Evolutionary conservation across 768 basidiomycete species (phyloP).

Genomic region (Boletus rufocinnamomeus): DNA sequence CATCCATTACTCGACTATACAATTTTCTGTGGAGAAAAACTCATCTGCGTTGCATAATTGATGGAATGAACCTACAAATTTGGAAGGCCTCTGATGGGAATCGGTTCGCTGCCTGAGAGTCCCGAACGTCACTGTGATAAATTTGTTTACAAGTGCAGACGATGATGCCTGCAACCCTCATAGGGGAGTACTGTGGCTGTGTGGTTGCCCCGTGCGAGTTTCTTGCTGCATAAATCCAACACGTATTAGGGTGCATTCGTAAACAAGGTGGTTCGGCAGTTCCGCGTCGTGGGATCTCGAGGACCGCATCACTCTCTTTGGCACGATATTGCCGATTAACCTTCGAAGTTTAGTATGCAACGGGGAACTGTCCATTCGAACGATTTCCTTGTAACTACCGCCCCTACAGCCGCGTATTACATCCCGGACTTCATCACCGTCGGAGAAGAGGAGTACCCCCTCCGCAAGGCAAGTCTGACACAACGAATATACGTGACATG

Average conservation of each 20-base stretch:
- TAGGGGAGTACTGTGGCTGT: too few relatives aligned
- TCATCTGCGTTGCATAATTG: too few relatives aligned
- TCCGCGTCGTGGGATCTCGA: slow-evolving; percentile 24
- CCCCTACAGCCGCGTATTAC: slow-evolving; percentile 54
- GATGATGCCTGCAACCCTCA: not conserved
- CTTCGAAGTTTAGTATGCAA: slow-evolving; percentile 16
- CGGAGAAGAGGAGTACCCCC: slow-evolving; percentile 75
- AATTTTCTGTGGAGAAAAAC: not conserved
- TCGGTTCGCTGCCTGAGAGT: not conserved
- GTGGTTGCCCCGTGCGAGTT: too few relatives aligned
- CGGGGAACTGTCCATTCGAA: slow-evolving; percentile 5
- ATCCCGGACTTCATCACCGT: slow-evolving; percentile 75
- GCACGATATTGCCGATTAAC: slow-evolving; percentile 1
- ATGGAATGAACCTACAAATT: not conserved
- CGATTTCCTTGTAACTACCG: slow-evolving; percentile 27
- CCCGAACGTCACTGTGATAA: not conserved
- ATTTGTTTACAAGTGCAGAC: slow-evolving; percentile 4
- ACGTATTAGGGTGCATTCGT: too few relatives aligned
- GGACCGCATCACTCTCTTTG: not conserved
- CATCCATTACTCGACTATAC: not conserved
- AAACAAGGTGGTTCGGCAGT: too few relatives aligned
- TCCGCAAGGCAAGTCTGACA: slow-evolving; percentile 61
- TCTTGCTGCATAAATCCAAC: too few relatives aligned
- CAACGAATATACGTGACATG: not conserved
- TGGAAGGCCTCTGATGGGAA: not conserved